Conservation (phyloP, 1,284 basidiomycete species). For the Trichosporon ovoides region DNA sequence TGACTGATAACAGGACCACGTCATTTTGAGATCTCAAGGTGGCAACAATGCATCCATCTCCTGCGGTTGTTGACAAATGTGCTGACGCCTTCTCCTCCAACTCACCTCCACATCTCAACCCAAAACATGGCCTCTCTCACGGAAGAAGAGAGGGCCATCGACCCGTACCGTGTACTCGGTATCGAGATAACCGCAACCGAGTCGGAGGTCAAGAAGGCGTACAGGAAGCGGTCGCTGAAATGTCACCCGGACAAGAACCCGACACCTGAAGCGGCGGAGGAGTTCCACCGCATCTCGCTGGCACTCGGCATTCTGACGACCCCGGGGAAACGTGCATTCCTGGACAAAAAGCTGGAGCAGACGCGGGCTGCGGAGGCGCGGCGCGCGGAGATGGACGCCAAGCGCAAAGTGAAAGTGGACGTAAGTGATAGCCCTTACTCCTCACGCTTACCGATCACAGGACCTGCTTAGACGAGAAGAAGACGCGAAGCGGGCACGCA, state of each 20-base stretch:
- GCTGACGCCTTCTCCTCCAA: background rate
- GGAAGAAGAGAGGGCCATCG: slow-evolving; percentile 50
- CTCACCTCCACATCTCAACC: background rate
- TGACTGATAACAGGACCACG: background rate
- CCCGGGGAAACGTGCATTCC: slow-evolving; percentile 69
- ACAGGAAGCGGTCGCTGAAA: slow-evolving; percentile 72
- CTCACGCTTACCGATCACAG: slow-evolving; percentile 34
- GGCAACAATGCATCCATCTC: background rate
- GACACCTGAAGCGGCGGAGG: slow-evolving; percentile 55
- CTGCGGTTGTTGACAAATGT: background rate
- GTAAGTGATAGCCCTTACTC: slow-evolving; percentile 26
- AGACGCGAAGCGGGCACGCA: slow-evolving; percentile 60
- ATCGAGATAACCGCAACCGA: slow-evolving; percentile 66
- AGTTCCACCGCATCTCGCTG: slow-evolving; percentile 81
- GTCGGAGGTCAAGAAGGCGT: slow-evolving; percentile 76
- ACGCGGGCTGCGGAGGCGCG: slow-evolving; percentile 66
- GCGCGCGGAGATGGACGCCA: slow-evolving; percentile 68
- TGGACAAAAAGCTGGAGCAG: slow-evolving; percentile 71
- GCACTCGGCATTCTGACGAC: slow-evolving; percentile 81
- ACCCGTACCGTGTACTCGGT: slow-evolving; percentile 71
- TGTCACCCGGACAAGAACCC: slow-evolving; percentile 72
- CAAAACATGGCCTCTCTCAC: slow-evolving; percentile 31
- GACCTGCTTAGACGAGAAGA: slow-evolving; percentile 79
- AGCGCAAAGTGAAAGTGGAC: slow-evolving; percentile 69
- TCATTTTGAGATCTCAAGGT: background rate